Evolutionary conservation across 1,284 basidiomycete genomes (phyloP), one percentile per base, ranked within the genome.

Genomic region (Pseudomicrostroma phylloplanum): DNA sequence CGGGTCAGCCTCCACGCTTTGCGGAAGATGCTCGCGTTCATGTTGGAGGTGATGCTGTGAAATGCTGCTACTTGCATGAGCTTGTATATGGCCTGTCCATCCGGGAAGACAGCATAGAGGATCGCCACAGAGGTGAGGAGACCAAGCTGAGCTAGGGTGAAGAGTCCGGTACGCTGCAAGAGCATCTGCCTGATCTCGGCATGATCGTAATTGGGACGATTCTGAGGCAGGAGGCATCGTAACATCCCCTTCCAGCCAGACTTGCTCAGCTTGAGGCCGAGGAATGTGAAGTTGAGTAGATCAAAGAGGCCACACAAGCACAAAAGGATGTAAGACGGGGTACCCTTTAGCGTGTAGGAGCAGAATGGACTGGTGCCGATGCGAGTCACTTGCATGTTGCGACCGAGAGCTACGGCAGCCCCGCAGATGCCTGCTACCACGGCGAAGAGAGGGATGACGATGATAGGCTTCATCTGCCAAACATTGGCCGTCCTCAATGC

Each of bases 121-220:
- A 70, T 62, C 25, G 68, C 59, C 15, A 66, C 63, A 30, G 65
- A 64, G 61, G 64, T 61, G 62, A 74, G 67, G 36, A 74, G 62
- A 56, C 61, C 61, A 57, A 73, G 71, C 41, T 72, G 70, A 13
- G 71, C 65, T 30, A 63, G 48, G 48, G 70, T 73, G 62, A 73
- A 74, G 7, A 64, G 64, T 23, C 66, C 69, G 41, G 72, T 72
- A 54, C 68, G 66, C 56, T 74, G 71, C 4, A 74, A 66, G 30
- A 74, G 67, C 70, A 74, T 74, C 54, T 62, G 61, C 60, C 63
- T 68, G 55, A 74, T 67, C 42, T 74, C 72, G 40, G 73, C 72
- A 1, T 67, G 56, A 46, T 69, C 68, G 36, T 67, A 49, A 39
- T 69, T 67, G 53, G 60, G 53, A 15, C 59, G 55, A 36, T 55